A percentile compares a stretch with the other conserved stretches of the same genome.
These are phyloP conservation scores for Diplodia corticola DNA, from an alignment of 2,329 filamentous ascomycete species.

Conservation along the genomic window DNA sequence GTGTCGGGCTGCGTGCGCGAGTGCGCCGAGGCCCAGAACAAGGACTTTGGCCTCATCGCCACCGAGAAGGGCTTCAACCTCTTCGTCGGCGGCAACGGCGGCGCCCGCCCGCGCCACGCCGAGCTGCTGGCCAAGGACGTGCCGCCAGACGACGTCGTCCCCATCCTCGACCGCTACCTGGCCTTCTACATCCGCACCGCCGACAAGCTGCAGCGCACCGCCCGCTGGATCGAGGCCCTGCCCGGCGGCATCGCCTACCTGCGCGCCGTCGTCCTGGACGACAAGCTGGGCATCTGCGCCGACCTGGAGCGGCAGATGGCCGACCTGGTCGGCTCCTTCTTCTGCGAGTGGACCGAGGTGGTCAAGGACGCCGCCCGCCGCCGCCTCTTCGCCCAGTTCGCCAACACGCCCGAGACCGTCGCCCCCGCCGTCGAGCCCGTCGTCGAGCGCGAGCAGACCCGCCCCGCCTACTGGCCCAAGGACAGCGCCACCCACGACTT, in stretches of 20 bases:
- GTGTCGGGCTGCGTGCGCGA: slow-evolving; percentile 91
- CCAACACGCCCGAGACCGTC: slow-evolving; percentile 71
- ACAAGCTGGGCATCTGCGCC: slow-evolving; percentile 81
- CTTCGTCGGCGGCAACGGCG: slow-evolving; percentile 86
- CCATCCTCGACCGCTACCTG: slow-evolving; percentile 83
- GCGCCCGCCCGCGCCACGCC: slow-evolving; percentile 78
- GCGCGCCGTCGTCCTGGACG: slow-evolving; percentile 76
- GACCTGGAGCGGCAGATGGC: slow-evolving; percentile 87
- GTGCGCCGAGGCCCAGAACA: slow-evolving; percentile 89
- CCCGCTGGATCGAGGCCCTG: slow-evolving; percentile 80
- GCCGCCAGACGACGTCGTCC: slow-evolving; percentile 75
- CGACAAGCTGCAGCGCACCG: slow-evolving; percentile 85
- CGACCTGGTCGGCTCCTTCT: slow-evolving; percentile 78
- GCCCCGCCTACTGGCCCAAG: slow-evolving; percentile 77
- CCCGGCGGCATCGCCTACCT: slow-evolving; percentile 84
- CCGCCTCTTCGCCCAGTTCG: slow-evolving; percentile 77
- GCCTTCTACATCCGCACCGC: slow-evolving; percentile 94
- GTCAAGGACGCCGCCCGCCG: slow-evolving; percentile 67
- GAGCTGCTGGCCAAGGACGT: slow-evolving; percentile 87
- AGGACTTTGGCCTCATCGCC: slow-evolving; percentile 90
- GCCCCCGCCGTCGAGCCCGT: slow-evolving; percentile 69
- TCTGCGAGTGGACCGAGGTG: slow-evolving; percentile 89
- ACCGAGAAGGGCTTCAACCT: slow-evolving; percentile 94
- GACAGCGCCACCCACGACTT: slow-evolving; percentile 71
- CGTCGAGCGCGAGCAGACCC: slow-evolving; percentile 68